A percentile compares a stretch with the other conserved stretches of the same genome.
Conservation (phyloP, 169 alveolate species). For the Eimeria maxima region DNA sequence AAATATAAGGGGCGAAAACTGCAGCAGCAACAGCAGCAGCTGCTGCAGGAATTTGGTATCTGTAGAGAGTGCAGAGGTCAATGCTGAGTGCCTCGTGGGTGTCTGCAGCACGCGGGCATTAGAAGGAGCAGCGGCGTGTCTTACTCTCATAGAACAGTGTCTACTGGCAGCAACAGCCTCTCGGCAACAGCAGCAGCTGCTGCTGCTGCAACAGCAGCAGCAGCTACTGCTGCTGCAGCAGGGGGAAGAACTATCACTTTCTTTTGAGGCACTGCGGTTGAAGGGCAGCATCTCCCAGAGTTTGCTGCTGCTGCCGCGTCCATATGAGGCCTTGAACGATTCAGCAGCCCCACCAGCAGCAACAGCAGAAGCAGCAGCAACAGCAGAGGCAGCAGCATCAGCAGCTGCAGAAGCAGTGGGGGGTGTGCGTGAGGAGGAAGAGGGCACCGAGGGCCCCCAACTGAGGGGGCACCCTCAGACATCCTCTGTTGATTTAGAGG, state of each 20-base stretch:
- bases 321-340: background rate
- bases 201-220: background rate
- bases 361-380: constrained; percentile 14
- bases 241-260: background rate
- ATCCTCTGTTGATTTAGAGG: background rate
- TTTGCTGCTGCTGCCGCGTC: constrained; percentile 53
- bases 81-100: constrained; percentile 24
- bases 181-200: constrained; percentile 42
- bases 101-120: constrained; percentile 56
- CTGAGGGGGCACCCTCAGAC: background rate
- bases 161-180: constrained; percentile 13
- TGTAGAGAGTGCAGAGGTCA: constrained; percentile 33
- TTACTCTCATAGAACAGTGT: constrained; percentile 14
- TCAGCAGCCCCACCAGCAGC: background rate
- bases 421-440: constrained; percentile 1
- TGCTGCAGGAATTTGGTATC: background rate
- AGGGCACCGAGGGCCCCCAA: background rate
- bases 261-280: background rate
- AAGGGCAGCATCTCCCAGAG: constrained; percentile 22
- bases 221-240: background rate
- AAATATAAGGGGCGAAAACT: background rate
- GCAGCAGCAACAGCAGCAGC: constrained; percentile 70
- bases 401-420: constrained; percentile 28
- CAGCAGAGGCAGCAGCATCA: constrained; percentile 1
- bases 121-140: constrained; percentile 53